Percentiles rank a stretch among this genome's conserved stretches.
Evolutionary conservation across 306 rosid species (phyloP).

Genomic region (Prunus dulcis): DNA sequence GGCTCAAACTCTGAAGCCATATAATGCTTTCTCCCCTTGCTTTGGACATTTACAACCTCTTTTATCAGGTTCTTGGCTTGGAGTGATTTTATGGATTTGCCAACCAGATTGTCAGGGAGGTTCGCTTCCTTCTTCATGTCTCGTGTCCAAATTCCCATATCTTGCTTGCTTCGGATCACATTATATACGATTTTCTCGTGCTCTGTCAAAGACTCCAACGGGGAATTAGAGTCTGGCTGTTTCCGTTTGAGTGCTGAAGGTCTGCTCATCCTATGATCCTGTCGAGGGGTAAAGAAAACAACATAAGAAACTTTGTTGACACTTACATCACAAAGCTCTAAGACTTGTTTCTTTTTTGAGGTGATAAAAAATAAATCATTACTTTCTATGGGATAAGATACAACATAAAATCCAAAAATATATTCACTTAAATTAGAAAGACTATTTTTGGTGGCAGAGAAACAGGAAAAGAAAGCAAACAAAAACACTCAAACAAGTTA

Average conservation of each 20-base stretch:
- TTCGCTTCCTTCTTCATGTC: constrained; percentile 57
- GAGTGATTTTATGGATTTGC: constrained; percentile 50
- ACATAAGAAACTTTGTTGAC: not conserved
- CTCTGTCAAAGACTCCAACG: constrained; percentile 34
- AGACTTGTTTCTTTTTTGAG: too few species aligned
- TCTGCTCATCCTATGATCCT: constrained; percentile 46
- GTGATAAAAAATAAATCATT: too few species aligned
- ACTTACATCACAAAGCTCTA: not conserved
- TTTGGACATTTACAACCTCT: constrained; percentile 59
- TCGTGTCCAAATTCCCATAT: constrained; percentile 58
- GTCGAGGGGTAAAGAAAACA: constrained; percentile 1
- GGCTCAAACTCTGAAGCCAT: constrained; percentile 73
- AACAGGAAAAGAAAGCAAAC: too few species aligned
- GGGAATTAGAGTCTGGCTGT: constrained; percentile 34
- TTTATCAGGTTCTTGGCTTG: constrained; percentile 51
- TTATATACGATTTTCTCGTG: constrained; percentile 44
- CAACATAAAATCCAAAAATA: too few species aligned
- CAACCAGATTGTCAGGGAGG: constrained; percentile 36
- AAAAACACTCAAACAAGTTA: too few species aligned
- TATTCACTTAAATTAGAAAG: too few species aligned
- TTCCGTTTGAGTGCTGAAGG: constrained; percentile 53
- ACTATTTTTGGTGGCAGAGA: too few species aligned
- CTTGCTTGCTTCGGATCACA: constrained; percentile 47
- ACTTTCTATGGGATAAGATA: too few species aligned
- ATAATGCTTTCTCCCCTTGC: constrained; percentile 66